Conservation (phyloP, 1,139 yeast species). For the Zygotorulaspora mrakii region DNA sequence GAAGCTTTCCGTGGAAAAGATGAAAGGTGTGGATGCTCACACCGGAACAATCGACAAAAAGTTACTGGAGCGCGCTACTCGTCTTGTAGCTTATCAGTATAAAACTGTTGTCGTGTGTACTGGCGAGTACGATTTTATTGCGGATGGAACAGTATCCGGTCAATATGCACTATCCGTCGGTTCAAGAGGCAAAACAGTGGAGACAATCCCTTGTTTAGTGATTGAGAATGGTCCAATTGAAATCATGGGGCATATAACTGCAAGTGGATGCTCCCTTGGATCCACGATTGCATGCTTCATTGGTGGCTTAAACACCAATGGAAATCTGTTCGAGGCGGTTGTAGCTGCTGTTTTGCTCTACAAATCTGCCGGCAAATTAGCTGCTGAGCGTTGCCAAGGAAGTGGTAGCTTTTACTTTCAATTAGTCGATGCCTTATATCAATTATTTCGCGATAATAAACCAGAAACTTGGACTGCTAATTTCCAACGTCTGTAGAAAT, state of each 20-base stretch:
- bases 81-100: constrained; percentile 51
- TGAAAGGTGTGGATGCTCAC: constrained; percentile 77
- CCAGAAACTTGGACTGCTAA: constrained; percentile 31
- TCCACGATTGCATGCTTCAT: constrained; percentile 62
- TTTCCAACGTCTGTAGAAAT: constrained; percentile 11
- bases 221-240: constrained; percentile 57
- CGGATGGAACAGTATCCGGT: constrained; percentile 40
- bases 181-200: constrained; percentile 23
- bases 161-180: constrained; percentile 22
- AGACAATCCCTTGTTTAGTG: constrained; percentile 33
- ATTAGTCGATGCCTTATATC: constrained; percentile 32
- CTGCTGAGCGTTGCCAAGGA: constrained; percentile 37
- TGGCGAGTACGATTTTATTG: constrained; percentile 50
- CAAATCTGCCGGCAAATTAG: constrained; percentile 61
- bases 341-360: constrained; percentile 58
- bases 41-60: constrained; percentile 37
- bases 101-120: constrained; percentile 71
- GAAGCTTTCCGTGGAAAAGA: constrained; percentile 39
- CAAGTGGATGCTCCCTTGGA: constrained; percentile 84
- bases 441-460: constrained; percentile 22
- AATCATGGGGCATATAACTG: constrained; percentile 74
- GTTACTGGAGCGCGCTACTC: constrained; percentile 41
- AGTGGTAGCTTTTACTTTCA: constrained; percentile 33
- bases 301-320: constrained; percentile 43
- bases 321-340: constrained; percentile 46